These are phyloP conservation scores for Mycena capillaripes DNA, from an alignment of 768 basidiomycete species.

Conservation along the genomic window DNA sequence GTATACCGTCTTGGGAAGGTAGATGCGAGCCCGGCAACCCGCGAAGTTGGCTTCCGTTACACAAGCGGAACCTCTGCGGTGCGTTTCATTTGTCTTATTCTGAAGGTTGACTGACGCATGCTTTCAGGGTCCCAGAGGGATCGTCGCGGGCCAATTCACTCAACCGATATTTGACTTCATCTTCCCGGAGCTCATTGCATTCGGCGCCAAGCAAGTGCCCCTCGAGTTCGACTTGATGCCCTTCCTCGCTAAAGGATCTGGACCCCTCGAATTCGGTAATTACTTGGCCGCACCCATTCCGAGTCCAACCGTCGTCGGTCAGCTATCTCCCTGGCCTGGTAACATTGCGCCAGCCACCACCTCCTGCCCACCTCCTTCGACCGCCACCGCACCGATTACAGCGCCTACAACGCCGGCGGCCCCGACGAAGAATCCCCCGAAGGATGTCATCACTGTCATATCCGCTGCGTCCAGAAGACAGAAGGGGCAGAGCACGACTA, in stretches of 20 bases:
- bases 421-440: slow-evolving; percentile 1
- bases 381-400: not conserved
- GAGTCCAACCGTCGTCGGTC: slow-evolving; percentile 37
- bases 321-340: slow-evolving; percentile 37
- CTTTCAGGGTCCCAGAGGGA: slow-evolving; percentile 11
- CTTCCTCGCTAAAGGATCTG: slow-evolving; percentile 33
- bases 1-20: slow-evolving; percentile 25
- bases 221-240: slow-evolving; percentile 36
- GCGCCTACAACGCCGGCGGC: not conserved
- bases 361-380: not conserved
- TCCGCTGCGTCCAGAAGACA: slow-evolving; percentile 30
- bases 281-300: slow-evolving; percentile 11
- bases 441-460: slow-evolving; percentile 20
- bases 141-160: slow-evolving; percentile 37
- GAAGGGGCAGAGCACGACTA: slow-evolving; percentile 33
- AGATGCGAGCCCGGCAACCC: slow-evolving; percentile 34
- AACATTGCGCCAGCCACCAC: not conserved
- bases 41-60: slow-evolving; percentile 35
- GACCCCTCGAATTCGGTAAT: slow-evolving; percentile 36
- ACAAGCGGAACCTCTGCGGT: not conserved
- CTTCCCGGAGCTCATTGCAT: slow-evolving; percentile 38
- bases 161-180: slow-evolving; percentile 31
- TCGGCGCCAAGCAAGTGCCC: slow-evolving; percentile 16
- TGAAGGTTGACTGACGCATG: not conserved
- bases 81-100: too few relatives aligned